A percentile compares a stretch with the other conserved stretches of the same genome.
These are phyloP conservation scores for Alternaria consortialis DNA, from an alignment of 2,329 filamentous ascomycete genomes.

Conservation along the genomic window DNA sequence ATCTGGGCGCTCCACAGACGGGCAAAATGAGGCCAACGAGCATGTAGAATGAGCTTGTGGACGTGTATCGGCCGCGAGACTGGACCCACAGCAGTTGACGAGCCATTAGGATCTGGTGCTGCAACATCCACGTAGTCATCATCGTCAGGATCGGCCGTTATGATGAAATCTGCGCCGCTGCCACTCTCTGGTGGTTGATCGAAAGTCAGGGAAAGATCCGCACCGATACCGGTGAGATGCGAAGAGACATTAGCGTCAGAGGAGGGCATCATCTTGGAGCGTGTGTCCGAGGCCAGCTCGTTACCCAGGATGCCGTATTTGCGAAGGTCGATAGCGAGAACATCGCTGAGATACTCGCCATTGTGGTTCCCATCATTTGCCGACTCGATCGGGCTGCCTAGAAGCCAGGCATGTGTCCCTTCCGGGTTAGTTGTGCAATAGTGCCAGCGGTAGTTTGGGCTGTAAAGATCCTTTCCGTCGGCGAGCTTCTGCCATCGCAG, in stretches of 20 bases:
- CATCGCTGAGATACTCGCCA: constrained; percentile 93
- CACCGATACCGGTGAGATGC: constrained; percentile 73
- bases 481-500: constrained; percentile 95
- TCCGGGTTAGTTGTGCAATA: constrained; percentile 97
- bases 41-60: constrained; percentile 91
- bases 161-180: constrained; percentile 87
- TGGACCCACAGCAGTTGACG: constrained; percentile 44
- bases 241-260: constrained; percentile 64
- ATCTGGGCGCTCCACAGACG: constrained; percentile 93
- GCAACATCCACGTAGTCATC: constrained; percentile 69
- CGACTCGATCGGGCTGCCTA: constrained; percentile 86
- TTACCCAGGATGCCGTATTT: constrained; percentile 91
- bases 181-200: constrained; percentile 84
- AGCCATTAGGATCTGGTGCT: constrained; percentile 52
- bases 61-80: constrained; percentile 88
- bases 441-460: constrained; percentile 92
- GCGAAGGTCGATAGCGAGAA: constrained; percentile 91
- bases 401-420: constrained; percentile 93
- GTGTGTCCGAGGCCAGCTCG: constrained; percentile 62
- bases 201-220: constrained; percentile 86
- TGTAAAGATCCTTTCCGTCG: constrained; percentile 93
- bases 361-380: constrained; percentile 72
- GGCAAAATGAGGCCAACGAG: constrained; percentile 96
- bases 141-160: constrained; percentile 86
- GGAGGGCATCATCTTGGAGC: constrained; percentile 54